Evolutionary conservation across 345 rosid genomes (phyloP), one percentile per base, ranked within the genome.

Genomic region (Pelargonium nanum): DNA sequence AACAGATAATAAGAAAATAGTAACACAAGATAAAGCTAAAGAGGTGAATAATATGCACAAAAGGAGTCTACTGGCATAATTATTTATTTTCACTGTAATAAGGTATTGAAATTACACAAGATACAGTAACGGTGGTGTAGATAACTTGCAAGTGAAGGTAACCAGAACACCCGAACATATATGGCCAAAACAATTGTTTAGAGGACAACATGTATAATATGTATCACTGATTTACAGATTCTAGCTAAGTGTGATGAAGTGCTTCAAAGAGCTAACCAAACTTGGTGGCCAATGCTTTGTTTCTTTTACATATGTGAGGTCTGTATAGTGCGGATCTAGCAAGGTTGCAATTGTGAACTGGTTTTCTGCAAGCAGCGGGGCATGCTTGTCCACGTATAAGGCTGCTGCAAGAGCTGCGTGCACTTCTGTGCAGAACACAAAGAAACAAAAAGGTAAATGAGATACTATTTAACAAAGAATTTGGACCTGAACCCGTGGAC

Each of bases 251-350:
- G 84, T 79, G 71, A 84, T 79, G 72, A 79, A 84, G 45, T 74
- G 80, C 69, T 67, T 74, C 63, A 81, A 75, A 19, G 81, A 81
- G 66, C 78, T 79, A 64, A 84, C 74, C 79, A 84, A 72, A 75
- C 89, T 81, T 4, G 89, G 84, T 45, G 89, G 89, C 86, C 86
- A 81, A 52, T 84, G 84, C 76, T 79, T 84, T 0, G 74, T 79
- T 55, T 81, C 83, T 64, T 73, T 79, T 5, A 79, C 84, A 62
- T 79, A 84, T 0, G 84, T 70, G 48, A 79, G 56, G 68, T 84
- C 84, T 2, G 77, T 79, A 26, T 81, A 81, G 62, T 72, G 83
- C 59, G 86, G 84, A 75, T 84, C 89, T 13, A 84, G 76, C 53
- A 79, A 59, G 40, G 86, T 79, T 13, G 86, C 86, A 40, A 84